Conservation (phyloP, 2,329 filamentous ascomycete genomes). For the Colletotrichum higginsianum region DNA sequence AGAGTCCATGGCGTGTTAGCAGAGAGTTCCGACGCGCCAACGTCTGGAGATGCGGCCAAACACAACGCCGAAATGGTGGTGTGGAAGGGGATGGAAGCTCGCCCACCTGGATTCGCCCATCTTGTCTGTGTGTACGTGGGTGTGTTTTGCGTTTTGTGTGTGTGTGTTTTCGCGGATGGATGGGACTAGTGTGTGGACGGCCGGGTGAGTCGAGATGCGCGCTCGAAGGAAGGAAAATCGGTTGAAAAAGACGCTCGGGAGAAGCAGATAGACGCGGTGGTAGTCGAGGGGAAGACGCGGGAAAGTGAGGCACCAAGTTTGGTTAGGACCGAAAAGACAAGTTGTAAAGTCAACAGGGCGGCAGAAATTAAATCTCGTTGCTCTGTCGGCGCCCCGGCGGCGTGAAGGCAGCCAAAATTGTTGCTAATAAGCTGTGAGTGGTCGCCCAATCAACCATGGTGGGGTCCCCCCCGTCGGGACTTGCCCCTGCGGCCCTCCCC, state of each 20-base stretch:
- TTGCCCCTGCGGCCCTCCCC: slow-evolving; percentile 15
- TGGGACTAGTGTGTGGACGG: not conserved
- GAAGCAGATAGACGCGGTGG: slow-evolving; percentile 31
- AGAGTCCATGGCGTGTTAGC: slow-evolving; percentile 45
- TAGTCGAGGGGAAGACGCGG: slow-evolving; percentile 33
- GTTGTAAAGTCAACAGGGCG: slow-evolving; percentile 35
- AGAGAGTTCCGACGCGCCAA: slow-evolving; percentile 19
- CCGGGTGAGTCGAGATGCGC: slow-evolving; percentile 18
- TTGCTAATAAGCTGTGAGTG: slow-evolving; percentile 42
- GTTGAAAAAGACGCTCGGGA: slow-evolving; percentile 35
- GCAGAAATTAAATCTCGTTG: slow-evolving; percentile 47
- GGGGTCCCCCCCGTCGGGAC: slow-evolving; percentile 41
- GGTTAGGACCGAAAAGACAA: slow-evolving; percentile 35
- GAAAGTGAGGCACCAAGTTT: slow-evolving; percentile 21
- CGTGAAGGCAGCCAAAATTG: slow-evolving; percentile 43
- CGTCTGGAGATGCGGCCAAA: not conserved
- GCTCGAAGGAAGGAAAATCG: slow-evolving; percentile 21
- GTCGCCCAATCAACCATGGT: slow-evolving; percentile 60
- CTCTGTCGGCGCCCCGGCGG: slow-evolving; percentile 44
- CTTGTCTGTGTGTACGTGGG: slow-evolving; percentile 48
- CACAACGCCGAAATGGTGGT: not conserved
- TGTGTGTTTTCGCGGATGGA: slow-evolving; percentile 5
- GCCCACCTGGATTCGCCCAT: slow-evolving; percentile 77
- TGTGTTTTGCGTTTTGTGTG: slow-evolving; percentile 11
- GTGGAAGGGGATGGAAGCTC: slow-evolving; percentile 34